Evolutionary conservation across 2,329 filamentous ascomycete species (phyloP), one percentile per base, ranked within the genome.

Genomic region (Colletotrichum liriopes): DNA sequence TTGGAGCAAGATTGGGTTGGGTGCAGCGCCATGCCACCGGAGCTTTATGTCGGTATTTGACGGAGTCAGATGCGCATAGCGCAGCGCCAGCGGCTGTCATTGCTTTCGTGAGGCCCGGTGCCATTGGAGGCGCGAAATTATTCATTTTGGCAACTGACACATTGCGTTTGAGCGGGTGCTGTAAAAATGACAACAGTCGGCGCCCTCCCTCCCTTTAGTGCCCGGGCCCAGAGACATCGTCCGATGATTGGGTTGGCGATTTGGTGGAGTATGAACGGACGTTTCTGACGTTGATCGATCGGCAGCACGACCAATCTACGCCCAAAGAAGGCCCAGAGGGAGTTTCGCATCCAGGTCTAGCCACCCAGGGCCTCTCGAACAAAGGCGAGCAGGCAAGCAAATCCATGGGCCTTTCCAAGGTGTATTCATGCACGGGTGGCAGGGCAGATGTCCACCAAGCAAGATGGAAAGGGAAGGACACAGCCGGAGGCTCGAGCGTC

Each of bases 201-300:
- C 54, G 32, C 54, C 41, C 52, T 35, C 39, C 23, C 65, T 45
- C 41, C 58, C 68, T 47, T 69, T 69, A 60, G 23, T 60, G 49
- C 43, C 69, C 23, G 43, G 39, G 47, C 65, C 59, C 39, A 37
- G 47, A 72, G 69, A 63, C 65, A 69, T 63, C 59, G 65, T 72
- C 65, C 65, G 54, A 72, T 72, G 62, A 58, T 67, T 62, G 45
- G 52, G 35, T 56, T 60, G 59, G 60, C 61, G 37, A 64, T 64
- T 59, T 23, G 39, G 54, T 65, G 69, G 69, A 51, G 69, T 52
- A 39, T 64, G 65, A n/a, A 55, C 45, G 64, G 59, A 60, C 65
- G 68, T 64, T 72, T 72, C 65, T 69, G 65, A 69, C 65, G 59
- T 64, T 69, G 52, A 69, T 69, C 52, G 52, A 64, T 72, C 58